Percentiles rank a stretch among this genome's conserved stretches.
phyloP scores from a whole-genome alignment of 176 grass and related monocot genomes.

The Aechmea fasciata region DNA sequence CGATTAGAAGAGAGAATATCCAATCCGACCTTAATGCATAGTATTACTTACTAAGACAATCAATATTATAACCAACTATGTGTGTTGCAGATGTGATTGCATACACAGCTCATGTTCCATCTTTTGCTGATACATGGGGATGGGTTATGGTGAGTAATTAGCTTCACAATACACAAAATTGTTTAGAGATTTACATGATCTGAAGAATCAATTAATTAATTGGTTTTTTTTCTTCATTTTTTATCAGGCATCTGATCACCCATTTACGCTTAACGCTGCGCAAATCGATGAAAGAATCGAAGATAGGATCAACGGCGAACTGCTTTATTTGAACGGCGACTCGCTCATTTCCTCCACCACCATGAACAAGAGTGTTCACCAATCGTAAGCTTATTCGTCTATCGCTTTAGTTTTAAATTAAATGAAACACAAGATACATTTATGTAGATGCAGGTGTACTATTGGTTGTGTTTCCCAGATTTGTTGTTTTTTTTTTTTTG shows the following conservation, averaged over 20 bases:
- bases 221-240: background rate
- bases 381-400: constrained; percentile 31
- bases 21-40: background rate
- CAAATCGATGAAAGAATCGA: constrained; percentile 54
- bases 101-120: constrained; percentile 72
- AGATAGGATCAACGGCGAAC: constrained; percentile 36
- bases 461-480: background rate
- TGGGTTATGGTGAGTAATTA: constrained; percentile 59
- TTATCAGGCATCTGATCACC: constrained; percentile 63
- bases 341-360: constrained; percentile 56
- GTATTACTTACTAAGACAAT: background rate
- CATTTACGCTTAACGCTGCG: constrained; percentile 38
- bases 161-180: background rate
- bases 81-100: constrained; percentile 47
- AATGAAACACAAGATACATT: background rate
- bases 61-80: background rate
- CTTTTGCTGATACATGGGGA: constrained; percentile 77
- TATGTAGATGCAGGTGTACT: background rate
- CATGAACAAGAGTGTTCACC: constrained; percentile 61
- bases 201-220: background rate
- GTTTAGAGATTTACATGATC: background rate
- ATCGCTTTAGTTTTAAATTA: no score
- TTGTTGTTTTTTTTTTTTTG: background rate
- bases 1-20: no score
- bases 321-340: constrained; percentile 57